A percentile compares a stretch with the other conserved stretches of the same genome.
These are phyloP conservation scores for Candida ficus DNA, from an alignment of 805 yeast genomes.

Conservation along the genomic window DNA sequence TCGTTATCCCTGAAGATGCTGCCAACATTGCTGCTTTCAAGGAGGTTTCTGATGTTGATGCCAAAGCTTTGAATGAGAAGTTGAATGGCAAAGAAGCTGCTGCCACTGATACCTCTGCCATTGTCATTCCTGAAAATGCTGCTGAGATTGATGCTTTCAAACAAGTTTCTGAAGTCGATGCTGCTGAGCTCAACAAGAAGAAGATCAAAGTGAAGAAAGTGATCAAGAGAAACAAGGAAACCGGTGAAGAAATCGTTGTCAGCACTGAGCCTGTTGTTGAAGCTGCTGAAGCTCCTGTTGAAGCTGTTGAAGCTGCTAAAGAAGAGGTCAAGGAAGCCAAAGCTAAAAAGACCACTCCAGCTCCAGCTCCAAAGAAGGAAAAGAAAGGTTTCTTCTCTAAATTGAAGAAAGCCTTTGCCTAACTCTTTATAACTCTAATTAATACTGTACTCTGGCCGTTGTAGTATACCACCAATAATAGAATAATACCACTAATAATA, in stretches of 20 bases:
- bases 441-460: neutral
- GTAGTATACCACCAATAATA: neutral
- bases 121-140: conserved; percentile 53
- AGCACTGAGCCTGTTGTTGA: conserved; percentile 27
- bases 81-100: conserved; percentile 12
- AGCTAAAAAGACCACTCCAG: conserved; percentile 1
- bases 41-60: conserved; percentile 42
- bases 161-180: conserved; percentile 50
- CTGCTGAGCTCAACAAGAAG: conserved; percentile 46
- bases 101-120: conserved; percentile 68
- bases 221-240: conserved; percentile 34
- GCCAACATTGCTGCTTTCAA: conserved; percentile 54
- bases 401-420: conserved; percentile 19
- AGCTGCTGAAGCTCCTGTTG: conserved; percentile 13
- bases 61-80: conserved; percentile 41
- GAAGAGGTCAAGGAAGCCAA: neutral
- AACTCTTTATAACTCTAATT: too few relatives aligned
- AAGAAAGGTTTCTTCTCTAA: conserved; percentile 22
- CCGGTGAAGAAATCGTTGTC: conserved; percentile 35
- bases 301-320: conserved; percentile 1
- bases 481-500: neutral
- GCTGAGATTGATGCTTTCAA: conserved; percentile 61
- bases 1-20: conserved; percentile 52
- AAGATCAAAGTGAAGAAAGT: conserved; percentile 32
- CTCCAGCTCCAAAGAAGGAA: conserved; percentile 16